These are phyloP conservation scores for Epichloe gansuensis DNA, from an alignment of 2,329 filamentous ascomycete species.

Conservation along the genomic window DNA sequence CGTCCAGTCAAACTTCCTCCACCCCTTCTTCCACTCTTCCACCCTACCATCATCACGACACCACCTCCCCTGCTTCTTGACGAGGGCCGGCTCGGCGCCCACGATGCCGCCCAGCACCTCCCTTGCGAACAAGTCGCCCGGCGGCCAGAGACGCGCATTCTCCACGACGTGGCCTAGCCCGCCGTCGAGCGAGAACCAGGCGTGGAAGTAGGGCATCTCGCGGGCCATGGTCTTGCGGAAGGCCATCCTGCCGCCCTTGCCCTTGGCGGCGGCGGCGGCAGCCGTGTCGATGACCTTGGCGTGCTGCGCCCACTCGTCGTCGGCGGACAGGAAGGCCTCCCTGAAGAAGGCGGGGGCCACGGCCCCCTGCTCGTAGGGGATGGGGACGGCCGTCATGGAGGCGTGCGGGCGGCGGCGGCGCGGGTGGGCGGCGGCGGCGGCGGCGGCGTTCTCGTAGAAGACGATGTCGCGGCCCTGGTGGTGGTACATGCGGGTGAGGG, in stretches of 20 bases:
- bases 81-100: conserved; percentile 64
- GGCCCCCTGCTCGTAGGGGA: conserved; percentile 83
- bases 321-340: conserved; percentile 77
- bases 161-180: conserved; percentile 89
- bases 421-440: conserved; percentile 59
- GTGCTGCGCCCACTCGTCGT: conserved; percentile 94
- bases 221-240: conserved; percentile 77
- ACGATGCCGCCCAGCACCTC: conserved; percentile 90
- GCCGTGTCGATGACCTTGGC: conserved; percentile 86
- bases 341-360: conserved; percentile 90
- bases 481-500: conserved; percentile 84
- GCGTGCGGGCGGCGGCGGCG: conserved; percentile 71
- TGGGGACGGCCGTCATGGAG: conserved; percentile 70
- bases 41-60: conserved; percentile 53
- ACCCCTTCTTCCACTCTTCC: conserved; percentile 69
- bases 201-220: conserved; percentile 98
- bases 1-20: conserved; percentile 89
- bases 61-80: conserved; percentile 89
- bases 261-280: conserved; percentile 41
- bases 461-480: conserved; percentile 83
- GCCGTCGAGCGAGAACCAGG: conserved; percentile 87
- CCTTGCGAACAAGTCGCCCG: conserved; percentile 81
- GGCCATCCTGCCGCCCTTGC: conserved; percentile 66
- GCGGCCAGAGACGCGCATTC: conserved; percentile 72
- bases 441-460: conserved; percentile 93